Conservation (phyloP, 2,329 filamentous ascomycete species). For the Phaeoacremonium minimum region DNA sequence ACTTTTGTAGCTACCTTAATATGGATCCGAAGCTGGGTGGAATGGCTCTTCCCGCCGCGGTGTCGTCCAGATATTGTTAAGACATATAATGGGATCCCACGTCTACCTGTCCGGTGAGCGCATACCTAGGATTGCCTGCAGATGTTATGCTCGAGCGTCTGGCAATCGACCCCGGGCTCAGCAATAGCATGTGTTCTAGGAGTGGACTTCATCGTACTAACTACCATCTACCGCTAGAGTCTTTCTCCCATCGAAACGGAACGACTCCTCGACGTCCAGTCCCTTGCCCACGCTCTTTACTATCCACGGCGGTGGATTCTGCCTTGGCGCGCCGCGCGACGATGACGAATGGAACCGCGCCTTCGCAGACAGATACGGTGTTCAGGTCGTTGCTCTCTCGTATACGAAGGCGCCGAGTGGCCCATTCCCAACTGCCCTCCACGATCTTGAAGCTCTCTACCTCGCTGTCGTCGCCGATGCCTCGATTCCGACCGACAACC, state of each 20-base stretch:
- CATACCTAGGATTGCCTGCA: no score
- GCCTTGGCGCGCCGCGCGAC: conserved; percentile 33
- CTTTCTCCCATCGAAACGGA: no score
- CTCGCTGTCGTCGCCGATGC: conserved; percentile 34
- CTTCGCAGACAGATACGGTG: conserved; percentile 32
- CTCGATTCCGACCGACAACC: conserved; percentile 38
- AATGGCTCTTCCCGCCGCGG: conserved; percentile 1
- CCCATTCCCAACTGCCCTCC: conserved; percentile 36
- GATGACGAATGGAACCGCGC: conserved; percentile 42
- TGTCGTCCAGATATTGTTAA: conserved; percentile 5
- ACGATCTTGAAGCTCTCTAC: conserved; percentile 40
- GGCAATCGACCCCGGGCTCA: no score
- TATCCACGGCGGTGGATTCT: conserved; percentile 49
- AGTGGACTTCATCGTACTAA: no score
- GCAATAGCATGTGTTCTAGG: no score
- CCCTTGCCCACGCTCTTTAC: conserved; percentile 39
- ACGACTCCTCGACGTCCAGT: no score
- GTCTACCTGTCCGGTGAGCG: conserved; percentile 8
- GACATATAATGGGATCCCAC: conserved; percentile 4
- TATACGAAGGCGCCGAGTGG: conserved; percentile 41
- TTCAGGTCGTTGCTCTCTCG: conserved; percentile 41
- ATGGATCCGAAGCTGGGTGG: conserved; percentile 3
- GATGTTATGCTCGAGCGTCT: no score
- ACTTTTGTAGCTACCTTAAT: conserved; percentile 1
- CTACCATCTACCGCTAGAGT: no score